A percentile compares a stretch with the other conserved stretches of the same genome.
phyloP scores from a whole-genome alignment of 495 filamentous ascomycete species.

The Rhizodiscina lignyota region DNA sequence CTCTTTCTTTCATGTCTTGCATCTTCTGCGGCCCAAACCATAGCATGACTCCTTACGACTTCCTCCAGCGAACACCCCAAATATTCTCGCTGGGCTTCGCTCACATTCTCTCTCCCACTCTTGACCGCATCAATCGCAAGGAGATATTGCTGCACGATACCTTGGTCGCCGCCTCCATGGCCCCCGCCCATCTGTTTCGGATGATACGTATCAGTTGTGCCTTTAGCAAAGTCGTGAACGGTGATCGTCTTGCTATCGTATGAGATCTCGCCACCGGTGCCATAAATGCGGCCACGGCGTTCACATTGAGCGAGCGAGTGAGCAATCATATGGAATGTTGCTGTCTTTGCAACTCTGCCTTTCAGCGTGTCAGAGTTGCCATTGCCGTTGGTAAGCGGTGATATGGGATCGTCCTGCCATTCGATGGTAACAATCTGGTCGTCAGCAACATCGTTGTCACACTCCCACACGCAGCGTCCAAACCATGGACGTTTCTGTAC shows the following conservation, averaged over 20 bases:
- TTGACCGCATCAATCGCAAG: slow-evolving; percentile 67
- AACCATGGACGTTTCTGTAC: slow-evolving; percentile 61
- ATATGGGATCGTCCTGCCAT: slow-evolving; percentile 54
- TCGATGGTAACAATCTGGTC: slow-evolving; percentile 75
- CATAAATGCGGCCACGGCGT: slow-evolving; percentile 67
- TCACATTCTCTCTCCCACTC: slow-evolving; percentile 45
- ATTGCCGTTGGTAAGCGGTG: slow-evolving; percentile 1
- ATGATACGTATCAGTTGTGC: slow-evolving; percentile 30
- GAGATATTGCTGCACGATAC: slow-evolving; percentile 65
- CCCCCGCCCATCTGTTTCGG: slow-evolving; percentile 37
- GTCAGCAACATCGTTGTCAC: slow-evolving; percentile 82
- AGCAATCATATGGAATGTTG: slow-evolving; percentile 80
- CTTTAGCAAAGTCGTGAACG: slow-evolving; percentile 45
- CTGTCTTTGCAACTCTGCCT: slow-evolving; percentile 58
- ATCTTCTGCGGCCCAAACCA: slow-evolving; percentile 90
- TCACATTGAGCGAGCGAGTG: slow-evolving; percentile 32
- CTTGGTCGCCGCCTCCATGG: slow-evolving; percentile 81
- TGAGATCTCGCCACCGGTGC: slow-evolving; percentile 66
- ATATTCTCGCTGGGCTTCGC: slow-evolving; percentile 55
- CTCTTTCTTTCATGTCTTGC: slow-evolving; percentile 52
- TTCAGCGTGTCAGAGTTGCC: slow-evolving; percentile 6
- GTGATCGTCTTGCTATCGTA: slow-evolving; percentile 56
- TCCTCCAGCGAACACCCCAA: slow-evolving; percentile 77
- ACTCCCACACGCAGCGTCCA: slow-evolving; percentile 85
- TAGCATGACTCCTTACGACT: slow-evolving; percentile 69